Base-by-base conservation (phyloP, 2,329 filamentous ascomycete genomes). In the Zarea fungicola region DNA sequence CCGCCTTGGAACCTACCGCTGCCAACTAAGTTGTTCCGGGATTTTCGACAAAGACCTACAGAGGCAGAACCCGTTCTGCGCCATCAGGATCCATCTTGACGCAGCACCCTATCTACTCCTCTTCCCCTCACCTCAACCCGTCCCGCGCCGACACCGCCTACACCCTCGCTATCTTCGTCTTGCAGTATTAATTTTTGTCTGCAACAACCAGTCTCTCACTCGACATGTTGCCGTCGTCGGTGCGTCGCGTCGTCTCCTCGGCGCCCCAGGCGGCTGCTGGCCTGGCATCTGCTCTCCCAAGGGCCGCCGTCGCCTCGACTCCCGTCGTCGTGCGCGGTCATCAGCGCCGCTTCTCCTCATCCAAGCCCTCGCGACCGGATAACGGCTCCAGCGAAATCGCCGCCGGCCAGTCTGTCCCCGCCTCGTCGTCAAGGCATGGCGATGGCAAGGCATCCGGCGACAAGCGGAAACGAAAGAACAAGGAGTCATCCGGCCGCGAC, bases 351-450 rank as follows among this genome's bases (percentile, higher is more conserved):
- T 80, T 72, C 58, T 82, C 79, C 10, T 82, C 79, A 25, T 82
- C 79, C 28, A 83, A 82, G 62, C 77, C 79, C n/a, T 81, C 78
- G 31, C 76, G 75, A 57, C 74, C 78, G n/a, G 77, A 78, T 53
- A 78, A 77, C 57, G 78, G 75, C 9, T 66, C 77, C 23, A 76
- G 71, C 57, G 73, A 73, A 19, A 65, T 75, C n/a, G 62, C 77
- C 7, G 67, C 75, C 41, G 70, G 68, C 35, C 69, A 75, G 60
- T 69, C 71, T 8, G 75, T 80, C 6, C 70, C 77, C 8, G 62
- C 76, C 29, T 71, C 76, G 5, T 60, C 72, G 22, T 66, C 73
- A 16, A 60, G 65, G 46, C 63, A 67, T 5, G 54, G 65, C 59
- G 59, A 71, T 55, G 64, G 69, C 66, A 73, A 74, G 63, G 55